Evolutionary conservation across 148 eudicot species (phyloP).

Genomic region (Camellia sinensis): DNA sequence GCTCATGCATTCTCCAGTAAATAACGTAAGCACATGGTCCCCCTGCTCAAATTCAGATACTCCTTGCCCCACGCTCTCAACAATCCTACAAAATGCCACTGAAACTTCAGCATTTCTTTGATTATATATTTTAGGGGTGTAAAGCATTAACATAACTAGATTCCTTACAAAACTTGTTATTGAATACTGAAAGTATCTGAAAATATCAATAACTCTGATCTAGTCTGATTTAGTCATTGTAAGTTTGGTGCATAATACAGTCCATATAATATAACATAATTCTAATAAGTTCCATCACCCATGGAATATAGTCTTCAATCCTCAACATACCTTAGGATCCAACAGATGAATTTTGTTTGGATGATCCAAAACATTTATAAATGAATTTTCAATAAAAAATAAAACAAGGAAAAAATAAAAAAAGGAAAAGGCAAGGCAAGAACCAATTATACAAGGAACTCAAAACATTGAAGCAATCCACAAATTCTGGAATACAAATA

Average conservation of each 20-base stretch:
- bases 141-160: not conserved
- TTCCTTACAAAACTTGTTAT: not conserved
- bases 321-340: too few relatives aligned
- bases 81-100: conserved; percentile 56
- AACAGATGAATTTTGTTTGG: too few relatives aligned
- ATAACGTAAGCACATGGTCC: conserved; percentile 89
- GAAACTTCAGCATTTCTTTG: conserved; percentile 1
- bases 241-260: not conserved
- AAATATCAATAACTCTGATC: not conserved
- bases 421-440: too few relatives aligned
- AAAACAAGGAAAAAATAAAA: too few relatives aligned
- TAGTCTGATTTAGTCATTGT: not conserved
- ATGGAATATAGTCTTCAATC: too few relatives aligned
- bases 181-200: not conserved
- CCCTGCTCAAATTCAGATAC: conserved; percentile 84
- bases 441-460: too few relatives aligned
- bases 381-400: too few relatives aligned
- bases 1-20: conserved; percentile 89
- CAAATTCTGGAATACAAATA: too few relatives aligned
- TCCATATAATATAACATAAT: not conserved
- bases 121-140: not conserved
- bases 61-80: conserved; percentile 88
- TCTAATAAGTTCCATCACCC: not conserved
- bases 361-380: too few relatives aligned
- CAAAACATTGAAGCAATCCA: too few relatives aligned